Evolutionary conservation across 2,329 filamentous ascomycete species (phyloP).

Genomic region (Cercospora zeina): DNA sequence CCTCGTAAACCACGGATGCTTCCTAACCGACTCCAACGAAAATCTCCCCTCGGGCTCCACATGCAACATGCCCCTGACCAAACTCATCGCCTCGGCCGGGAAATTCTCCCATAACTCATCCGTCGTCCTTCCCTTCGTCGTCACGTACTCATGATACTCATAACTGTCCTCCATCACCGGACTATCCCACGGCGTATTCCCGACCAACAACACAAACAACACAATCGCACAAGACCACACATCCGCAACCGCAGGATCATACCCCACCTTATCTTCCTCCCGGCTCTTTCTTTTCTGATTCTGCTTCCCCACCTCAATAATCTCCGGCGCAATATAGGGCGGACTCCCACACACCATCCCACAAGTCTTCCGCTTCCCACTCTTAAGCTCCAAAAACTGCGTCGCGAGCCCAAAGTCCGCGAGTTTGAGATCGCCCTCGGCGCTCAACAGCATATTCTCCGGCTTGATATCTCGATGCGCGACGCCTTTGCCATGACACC

Average conservation of each 20-base stretch:
- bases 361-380: slow-evolving; percentile 77
- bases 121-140: slow-evolving; percentile 71
- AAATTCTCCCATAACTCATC: slow-evolving; percentile 85
- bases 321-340: slow-evolving; percentile 95
- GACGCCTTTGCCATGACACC: slow-evolving; percentile 94
- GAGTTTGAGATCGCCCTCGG: slow-evolving; percentile 83
- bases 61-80: slow-evolving; percentile 91
- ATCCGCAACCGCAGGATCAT: slow-evolving; percentile 78
- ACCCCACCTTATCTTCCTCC: slow-evolving; percentile 57
- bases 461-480: slow-evolving; percentile 76
- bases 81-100: slow-evolving; percentile 70
- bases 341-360: slow-evolving; percentile 92
- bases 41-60: slow-evolving; percentile 74
- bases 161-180: slow-evolving; percentile 75
- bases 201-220: slow-evolving; percentile 90
- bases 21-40: slow-evolving; percentile 79
- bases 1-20: slow-evolving; percentile 92
- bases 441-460: slow-evolving; percentile 89
- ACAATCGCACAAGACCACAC: slow-evolving; percentile 98
- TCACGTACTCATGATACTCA: slow-evolving; percentile 86
- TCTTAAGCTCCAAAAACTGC: slow-evolving; percentile 75
- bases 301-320: slow-evolving; percentile 57
- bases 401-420: slow-evolving; percentile 96
- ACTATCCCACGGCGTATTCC: slow-evolving; percentile 97
- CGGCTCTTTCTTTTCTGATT: slow-evolving; percentile 49